Evolutionary conservation across 257 asterid genomes (phyloP).

Genomic region (Jaltomata sinuosa): DNA sequence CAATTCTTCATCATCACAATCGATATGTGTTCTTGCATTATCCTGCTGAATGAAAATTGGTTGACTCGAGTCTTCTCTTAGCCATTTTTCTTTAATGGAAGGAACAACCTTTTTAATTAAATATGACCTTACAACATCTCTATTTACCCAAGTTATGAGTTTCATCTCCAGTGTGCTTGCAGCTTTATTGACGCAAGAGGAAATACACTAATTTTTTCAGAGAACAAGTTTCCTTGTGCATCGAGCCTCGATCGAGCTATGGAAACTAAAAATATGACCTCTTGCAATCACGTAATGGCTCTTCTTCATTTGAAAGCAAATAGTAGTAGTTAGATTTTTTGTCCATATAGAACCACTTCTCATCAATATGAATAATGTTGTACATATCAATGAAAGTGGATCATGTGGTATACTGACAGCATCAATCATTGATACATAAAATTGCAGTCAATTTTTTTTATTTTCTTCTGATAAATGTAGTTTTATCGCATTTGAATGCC

Average conservation of each 20-base stretch:
- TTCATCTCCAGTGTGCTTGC: not conserved
- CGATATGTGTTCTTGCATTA: not conserved
- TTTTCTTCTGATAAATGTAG: not conserved
- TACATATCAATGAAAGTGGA: no score
- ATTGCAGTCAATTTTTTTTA: no score
- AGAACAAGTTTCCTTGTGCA: not conserved
- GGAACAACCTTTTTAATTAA: not conserved
- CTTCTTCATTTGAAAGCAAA: not conserved
- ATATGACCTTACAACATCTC: not conserved
- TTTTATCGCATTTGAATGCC: no score
- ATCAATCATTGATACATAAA: not conserved
- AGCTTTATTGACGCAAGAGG: not conserved
- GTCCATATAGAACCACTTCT: not conserved
- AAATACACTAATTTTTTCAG: not conserved
- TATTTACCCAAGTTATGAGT: not conserved
- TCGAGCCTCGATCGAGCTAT: not conserved
- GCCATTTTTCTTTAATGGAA: not conserved
- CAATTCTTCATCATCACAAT: not conserved
- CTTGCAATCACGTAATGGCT: not conserved
- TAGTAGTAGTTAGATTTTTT: no score
- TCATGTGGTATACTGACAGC: not conserved
- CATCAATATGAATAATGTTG: not conserved
- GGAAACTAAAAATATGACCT: not conserved
- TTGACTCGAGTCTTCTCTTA: not conserved
- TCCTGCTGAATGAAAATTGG: not conserved